Evolutionary conservation across 495 filamentous ascomycete species (phyloP), one percentile per base, ranked within the genome.

Genomic region (Venustampulla echinocandica): DNA sequence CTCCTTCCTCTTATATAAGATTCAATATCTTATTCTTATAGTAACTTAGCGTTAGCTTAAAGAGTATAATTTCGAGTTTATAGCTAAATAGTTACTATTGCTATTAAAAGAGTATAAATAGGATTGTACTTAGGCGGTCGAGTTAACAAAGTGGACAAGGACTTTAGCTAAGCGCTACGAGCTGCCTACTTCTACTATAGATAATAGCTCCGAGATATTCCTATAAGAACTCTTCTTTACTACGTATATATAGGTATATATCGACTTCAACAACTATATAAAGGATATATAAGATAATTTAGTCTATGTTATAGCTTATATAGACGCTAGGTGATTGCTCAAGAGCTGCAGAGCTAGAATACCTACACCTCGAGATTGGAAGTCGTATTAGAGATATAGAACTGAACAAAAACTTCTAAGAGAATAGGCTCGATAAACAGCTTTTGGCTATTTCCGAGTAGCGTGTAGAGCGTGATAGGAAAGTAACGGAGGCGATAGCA

Each of bases 371-470:
- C 22, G 64, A 69, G 50, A 50, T 66, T 17, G 57, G 61, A 14
- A 55, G 42, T 28, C 60, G 61, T 39, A 64, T 64, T 30, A 59
- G 60, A 47, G 55, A 55, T 37, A 67, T 66, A 60, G 63, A 69
- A 45, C 47, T 67, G n/a, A 65, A 62, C 34, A 67, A 67, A 50
- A 65, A 66, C 49, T 57, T 53, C 35, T 40, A 67, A n/a, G 63
- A 65, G 46, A 59, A 59, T 32, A 50, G 48, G 33, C 45, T 58
- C n/a, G 44, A 40, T 27, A 48, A 52, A 19, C 52, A 59, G 15
- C 54, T 67, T 38, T 41, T 52, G 22, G 55, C 56, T 13, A 64
- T 67, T 43, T 43, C 47, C 33, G 47, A 55, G 24, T 53, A 58
- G 46, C 51, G 58, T 39, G 56, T 55, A 28, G 62, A 64, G 44